Evolutionary conservation across 768 basidiomycete genomes (phyloP).

Genomic region (Mycena kentingensis): DNA sequence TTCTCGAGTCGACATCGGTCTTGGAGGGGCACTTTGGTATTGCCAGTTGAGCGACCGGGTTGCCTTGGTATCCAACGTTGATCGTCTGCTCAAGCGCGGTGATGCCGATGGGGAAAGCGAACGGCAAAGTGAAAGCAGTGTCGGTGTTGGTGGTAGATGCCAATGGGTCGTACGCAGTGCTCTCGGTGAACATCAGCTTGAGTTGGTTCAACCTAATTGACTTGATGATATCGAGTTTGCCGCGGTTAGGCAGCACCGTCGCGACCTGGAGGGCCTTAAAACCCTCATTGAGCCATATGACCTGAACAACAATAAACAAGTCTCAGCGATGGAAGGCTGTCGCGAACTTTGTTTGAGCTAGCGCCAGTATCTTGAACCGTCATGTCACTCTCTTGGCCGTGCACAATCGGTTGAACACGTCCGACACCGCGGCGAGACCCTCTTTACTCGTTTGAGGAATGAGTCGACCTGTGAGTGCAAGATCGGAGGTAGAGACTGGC

Average conservation of each 20-base stretch:
- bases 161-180: slow-evolving; percentile 57
- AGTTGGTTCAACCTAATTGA: slow-evolving; percentile 63
- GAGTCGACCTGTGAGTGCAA: slow-evolving; percentile 63
- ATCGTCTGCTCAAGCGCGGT: slow-evolving; percentile 61
- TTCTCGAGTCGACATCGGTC: slow-evolving; percentile 63
- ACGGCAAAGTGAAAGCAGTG: slow-evolving; percentile 67
- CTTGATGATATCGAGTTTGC: slow-evolving; percentile 62
- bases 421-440: slow-evolving; percentile 60
- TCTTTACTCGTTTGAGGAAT: slow-evolving; percentile 56
- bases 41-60: slow-evolving; percentile 58
- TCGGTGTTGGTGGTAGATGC: slow-evolving; percentile 62
- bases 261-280: slow-evolving; percentile 62
- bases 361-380: slow-evolving; percentile 60
- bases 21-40: slow-evolving; percentile 57
- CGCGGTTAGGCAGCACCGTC: slow-evolving; percentile 64
- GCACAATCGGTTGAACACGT: slow-evolving; percentile 74
- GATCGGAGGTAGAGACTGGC: slow-evolving; percentile 51
- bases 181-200: slow-evolving; percentile 56
- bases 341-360: slow-evolving; percentile 60
- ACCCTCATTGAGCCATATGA: slow-evolving; percentile 72
- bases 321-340: background rate
- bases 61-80: slow-evolving; percentile 50
- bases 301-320: slow-evolving; percentile 38
- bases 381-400: slow-evolving; percentile 63
- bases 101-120: slow-evolving; percentile 71